Evolutionary conservation across 345 rosid species (phyloP), one percentile per base, ranked within the genome.

Genomic region (Hibiscus tridactylites): DNA sequence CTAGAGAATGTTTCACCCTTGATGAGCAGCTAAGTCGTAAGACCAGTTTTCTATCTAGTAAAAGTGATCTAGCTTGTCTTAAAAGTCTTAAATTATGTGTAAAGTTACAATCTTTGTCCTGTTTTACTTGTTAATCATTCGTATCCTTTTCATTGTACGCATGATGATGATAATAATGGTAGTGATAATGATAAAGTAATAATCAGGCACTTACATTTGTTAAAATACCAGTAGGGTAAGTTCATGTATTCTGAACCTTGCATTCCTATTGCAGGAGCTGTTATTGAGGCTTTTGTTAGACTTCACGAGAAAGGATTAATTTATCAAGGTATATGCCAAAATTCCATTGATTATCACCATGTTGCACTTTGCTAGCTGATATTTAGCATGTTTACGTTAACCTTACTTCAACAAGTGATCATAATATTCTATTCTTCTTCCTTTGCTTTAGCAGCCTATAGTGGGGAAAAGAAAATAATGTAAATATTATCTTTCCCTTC

Each of bases 1-100:
- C 89, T 65, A 87, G 95, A 83, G 97, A 91, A 78, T 88, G 68
- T 70, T 94, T 94, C 79, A 94, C 98, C 64, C 98, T 94, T 75
- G 98, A 94, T 81, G 97, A 94, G 81, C 88, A 86, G 85, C 88
- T 94, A 83, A 91, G 96, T 84, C 97, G 98, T 94, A 90, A 94
- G 98, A 77, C 53, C 83, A 35, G 80, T 82, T 88, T 83, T 83
- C 78, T 81, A 67, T 78, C 83, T 73, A 10, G 58, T 69, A 71
- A 77, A 72, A 74, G 42, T 64, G 54, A 37, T 64, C 26, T 77
- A 63, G 10, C 64, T 42, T 9, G 19, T 69, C 19, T 9, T 58
- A 75, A 68, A 62, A 73, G 73, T 54, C 50, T 60, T 53, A 9
- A 26, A 50, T 47, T 37, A 33, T 72, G 69, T 62, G 67, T 72